Base-by-base conservation (phyloP, 306 rosid species). In the Ziziphus jujuba region DNA sequence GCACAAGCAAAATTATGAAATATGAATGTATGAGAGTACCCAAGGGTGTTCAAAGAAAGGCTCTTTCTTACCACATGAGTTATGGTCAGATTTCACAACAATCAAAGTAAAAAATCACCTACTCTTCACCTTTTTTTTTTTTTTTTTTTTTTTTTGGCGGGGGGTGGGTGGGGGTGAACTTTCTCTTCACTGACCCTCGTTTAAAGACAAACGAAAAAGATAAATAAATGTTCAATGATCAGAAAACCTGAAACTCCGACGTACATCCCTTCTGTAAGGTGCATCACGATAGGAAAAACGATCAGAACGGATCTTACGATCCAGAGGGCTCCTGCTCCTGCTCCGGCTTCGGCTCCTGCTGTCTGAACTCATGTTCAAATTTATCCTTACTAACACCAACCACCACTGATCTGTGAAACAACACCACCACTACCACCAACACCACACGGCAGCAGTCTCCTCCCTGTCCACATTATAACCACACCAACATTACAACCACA, bases 401-500 rank as follows among this genome's bases (percentile, higher is more conserved):
- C 69, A 80, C 89, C 80, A 85, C 73, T 75, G 95, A 82, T 79
- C 82, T 63, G 92, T 79, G 62, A 57, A 57, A 81, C 75, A 70
- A 69, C 82, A 77, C 80, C 72, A 75, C 77, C 87, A 90, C 89
- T 82, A 80, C 89, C 72, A 81, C 84, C 75, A 83, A 82, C 91
- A 83, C 78, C 75, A 78, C 84, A 80, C 82, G 3, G 85, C 80
- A 65, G 79, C 87, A 61, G 90, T 72, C 82, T 85, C 84, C 96
- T 84, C 82, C 99, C 99, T 90, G 99, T 88, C 97, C 99, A 95
- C 85, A 95, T 85, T 75, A 90, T 90, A 93, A 87, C 96, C 92
- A 87, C 85, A 85, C 72, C 96, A 91, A 87, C 81, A 92, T 84
- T 78, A 40, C 45, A 93, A 87, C 93, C 88, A 86, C 80, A 83